Percentiles rank a stretch among this genome's conserved stretches.
Evolutionary conservation across 192 early-diverging fungal species (phyloP).

Genomic region (Coemansia sp.): DNA sequence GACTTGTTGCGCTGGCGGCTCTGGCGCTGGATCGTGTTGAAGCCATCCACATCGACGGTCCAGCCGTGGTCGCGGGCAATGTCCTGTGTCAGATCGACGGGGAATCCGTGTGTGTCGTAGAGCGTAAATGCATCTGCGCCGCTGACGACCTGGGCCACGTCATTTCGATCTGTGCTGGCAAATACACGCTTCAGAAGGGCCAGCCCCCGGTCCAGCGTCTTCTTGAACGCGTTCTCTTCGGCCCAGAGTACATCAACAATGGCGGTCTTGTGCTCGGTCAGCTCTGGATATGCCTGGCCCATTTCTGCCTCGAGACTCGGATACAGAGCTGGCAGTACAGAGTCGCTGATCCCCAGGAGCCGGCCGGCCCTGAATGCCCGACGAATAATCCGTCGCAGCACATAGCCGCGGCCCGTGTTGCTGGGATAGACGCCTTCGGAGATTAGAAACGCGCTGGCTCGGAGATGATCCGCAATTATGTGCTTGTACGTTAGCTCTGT

Average conservation of each 20-base stretch:
- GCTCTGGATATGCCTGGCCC: conserved; percentile 88
- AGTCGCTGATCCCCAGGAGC: conserved; percentile 76
- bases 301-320: conserved; percentile 85
- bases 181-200: conserved; percentile 76
- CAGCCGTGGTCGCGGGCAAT: conserved; percentile 95
- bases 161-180: conserved; percentile 12
- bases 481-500: conserved; percentile 87
- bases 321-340: conserved; percentile 85
- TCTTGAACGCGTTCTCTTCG: conserved; percentile 86
- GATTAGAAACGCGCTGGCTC: conserved; percentile 91
- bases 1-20: conserved; percentile 68
- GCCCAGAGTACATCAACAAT: conserved; percentile 86
- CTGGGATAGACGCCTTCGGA: conserved; percentile 91
- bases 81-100: conserved; percentile 89
- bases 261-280: conserved; percentile 60
- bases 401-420: conserved; percentile 98
- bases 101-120: conserved; percentile 98
- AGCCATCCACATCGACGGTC: conserved; percentile 72
- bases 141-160: conserved; percentile 51
- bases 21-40: conserved; percentile 66
- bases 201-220: conserved; percentile 90
- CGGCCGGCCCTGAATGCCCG: conserved; percentile 87
- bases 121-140: conserved; percentile 88
- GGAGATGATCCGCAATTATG: conserved; percentile 95
- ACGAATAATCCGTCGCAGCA: conserved; percentile 90